These are phyloP conservation scores for Amyloporia xantha DNA, from an alignment of 768 basidiomycete species.

Conservation along the genomic window DNA sequence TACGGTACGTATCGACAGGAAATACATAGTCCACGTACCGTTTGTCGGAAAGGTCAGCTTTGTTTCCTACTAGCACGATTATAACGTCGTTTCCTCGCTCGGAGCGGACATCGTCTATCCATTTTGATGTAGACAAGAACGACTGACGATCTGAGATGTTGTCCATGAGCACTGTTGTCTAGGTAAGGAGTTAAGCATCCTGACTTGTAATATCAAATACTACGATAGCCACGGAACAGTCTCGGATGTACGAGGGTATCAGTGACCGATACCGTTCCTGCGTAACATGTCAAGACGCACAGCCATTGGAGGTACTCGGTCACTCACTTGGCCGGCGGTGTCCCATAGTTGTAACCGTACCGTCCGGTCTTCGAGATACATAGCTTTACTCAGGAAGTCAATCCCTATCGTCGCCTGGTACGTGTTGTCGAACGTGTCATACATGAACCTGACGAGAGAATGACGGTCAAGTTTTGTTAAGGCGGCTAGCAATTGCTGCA, in stretches of 20 bases:
- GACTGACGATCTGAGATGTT: constrained; percentile 80
- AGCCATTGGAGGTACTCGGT: not conserved
- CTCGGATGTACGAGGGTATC: constrained; percentile 98
- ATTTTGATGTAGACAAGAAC: constrained; percentile 97
- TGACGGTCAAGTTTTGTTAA: no score
- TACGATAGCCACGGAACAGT: constrained; percentile 97
- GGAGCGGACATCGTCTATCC: constrained; percentile 98
- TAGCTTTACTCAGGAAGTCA: constrained; percentile 99
- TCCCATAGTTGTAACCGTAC: constrained; percentile 98
- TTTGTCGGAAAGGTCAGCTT: constrained; percentile 98
- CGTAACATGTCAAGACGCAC: constrained; percentile 5
- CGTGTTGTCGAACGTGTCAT: constrained; percentile 99
- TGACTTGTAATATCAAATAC: constrained; percentile 98
- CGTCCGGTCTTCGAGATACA: constrained; percentile 98
- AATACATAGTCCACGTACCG: constrained; percentile 48
- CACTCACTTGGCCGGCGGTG: constrained; percentile 84
- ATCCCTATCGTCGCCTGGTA: constrained; percentile 98
- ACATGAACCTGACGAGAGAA: constrained; percentile 96
- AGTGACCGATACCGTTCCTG: constrained; percentile 96
- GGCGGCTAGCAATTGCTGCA: no score
- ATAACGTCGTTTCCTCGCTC: constrained; percentile 98
- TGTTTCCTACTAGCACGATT: constrained; percentile 97
- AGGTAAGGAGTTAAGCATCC: constrained; percentile 24
- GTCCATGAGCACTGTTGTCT: not conserved
- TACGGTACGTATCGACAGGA: not conserved